Conservation (phyloP, 495 filamentous ascomycete genomes). For the Pseudoneurospora amorphoporcata region DNA sequence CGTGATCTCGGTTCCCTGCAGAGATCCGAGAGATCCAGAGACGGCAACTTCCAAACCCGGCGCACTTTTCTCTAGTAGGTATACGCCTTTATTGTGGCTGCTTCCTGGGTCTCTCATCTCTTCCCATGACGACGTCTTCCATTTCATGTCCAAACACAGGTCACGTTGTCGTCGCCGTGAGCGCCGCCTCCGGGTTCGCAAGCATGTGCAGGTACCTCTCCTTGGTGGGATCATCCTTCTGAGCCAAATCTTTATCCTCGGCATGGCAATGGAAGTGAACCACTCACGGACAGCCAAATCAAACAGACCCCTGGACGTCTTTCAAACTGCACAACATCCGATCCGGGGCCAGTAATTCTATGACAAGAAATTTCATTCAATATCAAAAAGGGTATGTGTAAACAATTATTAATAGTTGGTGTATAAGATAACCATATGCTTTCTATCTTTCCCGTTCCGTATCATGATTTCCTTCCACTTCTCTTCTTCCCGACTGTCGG, state of each 20-base stretch:
- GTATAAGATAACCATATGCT: not conserved
- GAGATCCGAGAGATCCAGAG: not conserved
- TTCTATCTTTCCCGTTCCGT: not conserved
- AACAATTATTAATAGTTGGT: not conserved
- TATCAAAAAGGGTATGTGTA: not conserved
- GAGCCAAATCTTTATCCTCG: slow-evolving; percentile 6
- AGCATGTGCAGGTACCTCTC: slow-evolving; percentile 4
- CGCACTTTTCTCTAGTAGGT: not conserved
- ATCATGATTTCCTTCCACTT: not conserved
- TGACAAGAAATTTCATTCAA: not conserved
- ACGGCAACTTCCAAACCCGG: not conserved
- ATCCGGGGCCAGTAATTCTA: not conserved
- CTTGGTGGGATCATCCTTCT: not conserved
- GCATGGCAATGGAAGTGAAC: not conserved
- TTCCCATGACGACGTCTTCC: not conserved
- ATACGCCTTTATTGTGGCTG: not conserved
- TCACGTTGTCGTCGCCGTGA: not conserved
- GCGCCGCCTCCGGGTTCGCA: not conserved
- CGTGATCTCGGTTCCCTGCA: not conserved
- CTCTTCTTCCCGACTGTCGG: not conserved
- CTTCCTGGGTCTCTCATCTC: not conserved
- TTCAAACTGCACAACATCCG: not conserved
- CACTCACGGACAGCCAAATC: not conserved
- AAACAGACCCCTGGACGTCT: not conserved
- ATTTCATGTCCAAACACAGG: not conserved